A percentile compares a stretch with the other conserved stretches of the same genome.
Conservation (phyloP, 1,284 basidiomycete species). For the Pyrrhoderma lamaoense region DNA sequence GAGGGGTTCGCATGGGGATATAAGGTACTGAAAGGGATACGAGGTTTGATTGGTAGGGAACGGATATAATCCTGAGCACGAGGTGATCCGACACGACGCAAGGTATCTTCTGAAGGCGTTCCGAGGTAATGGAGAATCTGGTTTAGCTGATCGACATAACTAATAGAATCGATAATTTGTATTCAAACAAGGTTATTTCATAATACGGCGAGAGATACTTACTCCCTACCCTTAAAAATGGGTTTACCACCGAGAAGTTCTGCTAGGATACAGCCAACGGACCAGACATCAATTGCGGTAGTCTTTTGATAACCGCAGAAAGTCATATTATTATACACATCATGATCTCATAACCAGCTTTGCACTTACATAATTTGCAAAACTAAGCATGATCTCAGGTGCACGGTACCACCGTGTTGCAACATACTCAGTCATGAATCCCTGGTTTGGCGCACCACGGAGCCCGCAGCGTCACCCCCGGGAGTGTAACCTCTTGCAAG, state of each 20-base stretch:
- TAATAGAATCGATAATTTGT: slow-evolving; percentile 25
- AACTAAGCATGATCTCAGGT: slow-evolving; percentile 96
- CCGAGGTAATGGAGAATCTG: slow-evolving; percentile 97
- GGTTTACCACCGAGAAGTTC: slow-evolving; percentile 95
- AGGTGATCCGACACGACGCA: slow-evolving; percentile 90
- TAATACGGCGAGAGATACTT: slow-evolving; percentile 15
- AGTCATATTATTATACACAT: slow-evolving; percentile 4
- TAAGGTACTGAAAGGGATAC: slow-evolving; percentile 84
- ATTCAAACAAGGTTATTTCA: not conserved
- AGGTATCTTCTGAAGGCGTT: slow-evolving; percentile 93
- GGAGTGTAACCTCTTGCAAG: slow-evolving; percentile 92
- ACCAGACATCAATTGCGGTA: slow-evolving; percentile 94
- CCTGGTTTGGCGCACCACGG: slow-evolving; percentile 69
- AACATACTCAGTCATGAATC: slow-evolving; percentile 99
- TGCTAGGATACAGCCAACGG: slow-evolving; percentile 95
- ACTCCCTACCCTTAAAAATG: slow-evolving; percentile 98
- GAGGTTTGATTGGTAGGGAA: slow-evolving; percentile 92
- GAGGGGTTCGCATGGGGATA: slow-evolving; percentile 92
- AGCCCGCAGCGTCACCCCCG: slow-evolving; percentile 59
- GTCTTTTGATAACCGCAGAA: slow-evolving; percentile 36
- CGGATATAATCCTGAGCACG: slow-evolving; percentile 97
- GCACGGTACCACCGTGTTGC: slow-evolving; percentile 97
- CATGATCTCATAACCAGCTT: too few species aligned
- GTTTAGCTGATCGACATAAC: slow-evolving; percentile 97
- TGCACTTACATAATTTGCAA: slow-evolving; percentile 81